Evolutionary conservation across 2,329 filamentous ascomycete species (phyloP), one percentile per base, ranked within the genome.

Genomic region (Simplicillium aogashimaense): DNA sequence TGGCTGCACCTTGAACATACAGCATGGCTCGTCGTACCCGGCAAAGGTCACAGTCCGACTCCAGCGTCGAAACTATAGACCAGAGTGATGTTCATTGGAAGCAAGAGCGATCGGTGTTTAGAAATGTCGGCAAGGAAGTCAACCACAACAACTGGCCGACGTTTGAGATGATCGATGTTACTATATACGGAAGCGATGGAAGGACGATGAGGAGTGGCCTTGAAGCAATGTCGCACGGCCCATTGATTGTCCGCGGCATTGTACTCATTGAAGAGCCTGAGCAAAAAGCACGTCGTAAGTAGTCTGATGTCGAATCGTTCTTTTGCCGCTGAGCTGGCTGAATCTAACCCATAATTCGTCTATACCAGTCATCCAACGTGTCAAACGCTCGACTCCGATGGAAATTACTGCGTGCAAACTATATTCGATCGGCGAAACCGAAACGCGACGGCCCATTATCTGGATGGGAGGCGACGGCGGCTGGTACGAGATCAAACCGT

Each of bases 381-480:
- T 25, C 5, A 12, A 12, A 15, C 11, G 5, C 6, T 5, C 30
- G 30, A n/a, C 15, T 6, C 30, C 5, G 5, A 32, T 32, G 7
- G 30, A 32, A 15, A 32, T 32, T 12, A 5, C 13, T n/a, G 13
- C 12, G 11, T 32, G 30, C 15, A 32, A 7, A 12, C 12, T 32
- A 5, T 15, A 32, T 48, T 67, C 73, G 11, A 69, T 75, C 14
- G 66, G 65, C 15, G 54, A 51, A 7, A 58, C 55, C 37, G 50
- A 60, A 17, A 67, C 71, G 38, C 66, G 65, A 0, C 59, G 63
- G 13, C 61, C 70, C 7, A 65, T 69, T 9, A 57, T 79, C 30
- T 83, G 78, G 78, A 74, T 76, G 3, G 64, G 68, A 18, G 78
- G 78, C 25, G 54, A 61, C 35, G 67, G 74, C 6, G 78, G 78